Percentiles rank a stretch among this genome's conserved stretches.
Conservation (phyloP, 192 early-diverging fungal genomes). For the Coemansia sp. region DNA sequence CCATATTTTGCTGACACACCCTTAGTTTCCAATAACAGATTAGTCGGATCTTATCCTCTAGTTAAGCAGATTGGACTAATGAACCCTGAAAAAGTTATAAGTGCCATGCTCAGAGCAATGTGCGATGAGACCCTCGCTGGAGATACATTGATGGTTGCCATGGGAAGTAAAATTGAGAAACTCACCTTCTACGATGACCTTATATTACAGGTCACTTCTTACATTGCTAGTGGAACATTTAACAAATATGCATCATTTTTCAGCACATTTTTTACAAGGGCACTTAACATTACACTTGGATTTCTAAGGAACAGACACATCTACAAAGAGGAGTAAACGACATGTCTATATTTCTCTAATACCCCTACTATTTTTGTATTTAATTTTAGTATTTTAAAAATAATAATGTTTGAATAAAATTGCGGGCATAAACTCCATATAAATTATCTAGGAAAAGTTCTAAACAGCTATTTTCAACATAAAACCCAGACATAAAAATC, state of each 20-base stretch:
- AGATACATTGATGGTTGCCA: slow-evolving; percentile 53
- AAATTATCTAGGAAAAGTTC: not conserved
- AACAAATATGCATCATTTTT: slow-evolving; percentile 23
- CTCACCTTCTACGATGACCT: slow-evolving; percentile 35
- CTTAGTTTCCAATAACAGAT: slow-evolving; percentile 46
- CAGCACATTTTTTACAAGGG: slow-evolving; percentile 11
- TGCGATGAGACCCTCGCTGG: slow-evolving; percentile 57
- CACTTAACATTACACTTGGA: slow-evolving; percentile 19
- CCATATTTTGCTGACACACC: slow-evolving; percentile 61
- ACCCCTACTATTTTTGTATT: not conserved
- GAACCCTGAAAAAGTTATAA: slow-evolving; percentile 54
- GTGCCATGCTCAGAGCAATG: slow-evolving; percentile 60
- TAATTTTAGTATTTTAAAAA: not conserved
- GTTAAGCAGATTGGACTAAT: slow-evolving; percentile 36
- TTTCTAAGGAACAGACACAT: slow-evolving; percentile 16
- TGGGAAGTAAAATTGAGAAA: slow-evolving; percentile 29
- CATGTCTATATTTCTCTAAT: not conserved
- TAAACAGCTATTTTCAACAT: not conserved
- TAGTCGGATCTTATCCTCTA: slow-evolving; percentile 32
- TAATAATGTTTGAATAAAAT: not conserved
- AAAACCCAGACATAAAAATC: not conserved
- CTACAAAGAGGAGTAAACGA: not conserved
- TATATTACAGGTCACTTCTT: slow-evolving; percentile 27
- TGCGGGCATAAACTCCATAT: not conserved
- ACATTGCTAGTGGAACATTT: slow-evolving; percentile 31